A percentile compares a stretch with the other conserved stretches of the same genome.
These are phyloP conservation scores for Silene noctiflora DNA, from an alignment of 179 eudicot genomes.

Conservation along the genomic window DNA sequence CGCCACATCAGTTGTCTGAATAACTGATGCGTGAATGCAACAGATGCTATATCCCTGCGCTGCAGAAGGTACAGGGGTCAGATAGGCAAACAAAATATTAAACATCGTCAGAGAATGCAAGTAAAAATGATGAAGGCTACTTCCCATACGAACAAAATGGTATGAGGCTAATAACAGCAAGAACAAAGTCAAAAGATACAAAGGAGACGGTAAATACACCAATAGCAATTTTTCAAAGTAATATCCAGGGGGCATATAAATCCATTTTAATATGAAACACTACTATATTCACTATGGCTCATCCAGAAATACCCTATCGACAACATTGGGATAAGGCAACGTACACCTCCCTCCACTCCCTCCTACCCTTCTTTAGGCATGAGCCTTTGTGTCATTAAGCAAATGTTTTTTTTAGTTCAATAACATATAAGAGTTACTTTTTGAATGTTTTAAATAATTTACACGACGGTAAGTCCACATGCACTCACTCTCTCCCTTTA, in stretches of 20 bases:
- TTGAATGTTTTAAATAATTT: not conserved
- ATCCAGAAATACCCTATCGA: too few relatives aligned
- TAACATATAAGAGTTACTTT: not conserved
- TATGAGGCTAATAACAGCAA: not conserved
- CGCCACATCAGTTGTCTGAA: constrained; percentile 95
- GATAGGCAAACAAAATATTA: not conserved
- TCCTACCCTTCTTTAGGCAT: too few relatives aligned
- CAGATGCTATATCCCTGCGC: constrained; percentile 72
- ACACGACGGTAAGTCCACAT: not conserved
- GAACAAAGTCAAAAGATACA: not conserved
- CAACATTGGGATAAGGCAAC: too few relatives aligned
- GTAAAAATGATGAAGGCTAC: not conserved
- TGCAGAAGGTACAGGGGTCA: constrained; percentile 37
- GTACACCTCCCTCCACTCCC: too few relatives aligned
- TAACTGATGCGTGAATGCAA: constrained; percentile 64
- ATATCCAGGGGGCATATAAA: not conserved
- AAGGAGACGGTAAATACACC: not conserved
- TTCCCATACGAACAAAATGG: not conserved
- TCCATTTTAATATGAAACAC: not conserved
- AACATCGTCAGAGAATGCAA: not conserved
- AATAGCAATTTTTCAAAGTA: not conserved
- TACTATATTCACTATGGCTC: too few relatives aligned
- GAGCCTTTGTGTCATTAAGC: too few relatives aligned
- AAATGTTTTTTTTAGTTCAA: not conserved
- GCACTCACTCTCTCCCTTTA: not conserved